These are phyloP conservation scores for Colletotrichum sp. DNA, from an alignment of 2,329 filamentous ascomycete genomes.

Conservation along the genomic window DNA sequence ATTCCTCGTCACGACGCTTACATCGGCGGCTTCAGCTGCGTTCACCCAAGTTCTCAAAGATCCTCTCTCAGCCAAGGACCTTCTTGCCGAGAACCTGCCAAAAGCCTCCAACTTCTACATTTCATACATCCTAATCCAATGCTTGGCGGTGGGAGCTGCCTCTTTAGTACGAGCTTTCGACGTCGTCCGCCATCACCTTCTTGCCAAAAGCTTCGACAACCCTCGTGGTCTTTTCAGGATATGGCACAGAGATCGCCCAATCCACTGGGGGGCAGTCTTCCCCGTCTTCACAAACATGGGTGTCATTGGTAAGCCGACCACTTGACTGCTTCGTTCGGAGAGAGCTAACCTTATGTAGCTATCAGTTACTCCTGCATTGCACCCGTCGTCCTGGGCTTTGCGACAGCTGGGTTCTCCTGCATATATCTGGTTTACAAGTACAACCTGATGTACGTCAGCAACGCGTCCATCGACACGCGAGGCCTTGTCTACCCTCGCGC, in stretches of 20 bases:
- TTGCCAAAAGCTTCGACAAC: slow-evolving; percentile 77
- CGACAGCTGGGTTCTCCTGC: slow-evolving; percentile 76
- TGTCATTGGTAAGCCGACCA: slow-evolving; percentile 68
- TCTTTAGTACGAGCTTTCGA: slow-evolving; percentile 75
- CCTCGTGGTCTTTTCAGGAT: slow-evolving; percentile 81
- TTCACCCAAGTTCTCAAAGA: slow-evolving; percentile 58
- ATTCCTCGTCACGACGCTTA: slow-evolving; percentile 81
- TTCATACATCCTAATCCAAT: slow-evolving; percentile 92
- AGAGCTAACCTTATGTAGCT: slow-evolving; percentile 49
- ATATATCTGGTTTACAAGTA: slow-evolving; percentile 92
- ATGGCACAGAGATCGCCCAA: slow-evolving; percentile 74
- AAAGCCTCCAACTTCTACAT: slow-evolving; percentile 87
- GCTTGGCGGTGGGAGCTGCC: slow-evolving; percentile 77
- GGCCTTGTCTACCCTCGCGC: slow-evolving; percentile 88
- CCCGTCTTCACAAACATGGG: slow-evolving; percentile 83
- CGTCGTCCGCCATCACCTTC: slow-evolving; percentile 58
- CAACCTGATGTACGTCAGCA: slow-evolving; percentile 87
- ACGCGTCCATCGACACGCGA: slow-evolving; percentile 84
- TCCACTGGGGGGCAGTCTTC: slow-evolving; percentile 85
- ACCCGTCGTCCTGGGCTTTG: slow-evolving; percentile 83
- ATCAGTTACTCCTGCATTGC: slow-evolving; percentile 88
- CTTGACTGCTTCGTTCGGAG: rapidly evolving
- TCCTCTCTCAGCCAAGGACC: slow-evolving; percentile 28
- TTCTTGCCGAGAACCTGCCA: slow-evolving; percentile 75
- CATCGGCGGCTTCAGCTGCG: slow-evolving; percentile 73